Percentiles rank a stretch among this genome's conserved stretches.
phyloP scores from a whole-genome alignment of 257 asterid species.

The Solanum sejunctum region DNA sequence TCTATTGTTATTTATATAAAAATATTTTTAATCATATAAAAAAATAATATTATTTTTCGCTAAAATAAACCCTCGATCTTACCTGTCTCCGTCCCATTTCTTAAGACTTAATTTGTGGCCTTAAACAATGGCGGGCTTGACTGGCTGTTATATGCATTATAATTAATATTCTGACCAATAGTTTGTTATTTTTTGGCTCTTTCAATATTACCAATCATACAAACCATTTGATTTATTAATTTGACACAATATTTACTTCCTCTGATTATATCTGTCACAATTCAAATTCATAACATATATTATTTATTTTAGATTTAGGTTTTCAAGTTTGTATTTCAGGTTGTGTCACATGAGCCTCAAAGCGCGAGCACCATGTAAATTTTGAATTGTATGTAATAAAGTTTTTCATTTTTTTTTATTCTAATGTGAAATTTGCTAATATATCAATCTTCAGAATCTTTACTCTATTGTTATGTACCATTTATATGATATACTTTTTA shows the following conservation, averaged over 20 bases:
- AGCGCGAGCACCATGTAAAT: background rate
- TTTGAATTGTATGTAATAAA: background rate
- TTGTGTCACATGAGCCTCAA: background rate
- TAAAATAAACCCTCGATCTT: accelerated
- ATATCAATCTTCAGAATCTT: background rate
- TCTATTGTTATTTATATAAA: too few relatives aligned
- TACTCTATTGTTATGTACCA: background rate
- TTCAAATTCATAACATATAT: background rate
- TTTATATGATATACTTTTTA: background rate
- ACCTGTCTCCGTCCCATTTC: background rate
- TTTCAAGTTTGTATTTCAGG: background rate
- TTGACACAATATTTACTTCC: background rate
- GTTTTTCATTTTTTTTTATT: background rate
- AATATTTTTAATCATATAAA: too few relatives aligned
- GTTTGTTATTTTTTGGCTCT: background rate
- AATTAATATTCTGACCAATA: background rate
- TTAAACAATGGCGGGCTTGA: background rate
- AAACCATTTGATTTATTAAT: background rate
- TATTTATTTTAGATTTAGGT: background rate
- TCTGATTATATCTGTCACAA: background rate
- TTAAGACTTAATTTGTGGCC: background rate
- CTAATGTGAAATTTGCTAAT: background rate
- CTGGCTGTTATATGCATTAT: background rate
- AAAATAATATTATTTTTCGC: too few relatives aligned
- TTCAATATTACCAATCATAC: background rate